These are phyloP conservation scores for Trametes cubensis DNA, from an alignment of 768 basidiomycete genomes.

Conservation along the genomic window DNA sequence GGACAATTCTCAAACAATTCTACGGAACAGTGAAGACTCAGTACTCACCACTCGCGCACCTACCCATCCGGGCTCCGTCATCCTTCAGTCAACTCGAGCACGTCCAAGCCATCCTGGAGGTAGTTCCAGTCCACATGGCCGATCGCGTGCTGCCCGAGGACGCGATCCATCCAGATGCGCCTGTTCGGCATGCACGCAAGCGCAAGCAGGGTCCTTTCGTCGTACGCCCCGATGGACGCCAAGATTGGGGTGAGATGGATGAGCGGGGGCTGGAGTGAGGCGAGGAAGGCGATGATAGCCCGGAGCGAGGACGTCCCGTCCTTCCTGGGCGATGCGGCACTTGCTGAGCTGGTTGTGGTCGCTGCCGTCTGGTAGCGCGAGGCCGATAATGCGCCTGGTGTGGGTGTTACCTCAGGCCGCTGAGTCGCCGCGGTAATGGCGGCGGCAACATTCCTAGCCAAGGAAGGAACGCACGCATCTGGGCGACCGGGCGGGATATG, in stretches of 20 bases:
- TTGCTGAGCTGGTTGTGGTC: background rate
- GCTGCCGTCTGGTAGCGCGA: too few species aligned
- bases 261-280: conserved; percentile 8
- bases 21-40: too few species aligned
- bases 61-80: too few species aligned
- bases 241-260: conserved; percentile 2
- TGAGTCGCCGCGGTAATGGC: too few species aligned
- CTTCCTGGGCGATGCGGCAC: background rate
- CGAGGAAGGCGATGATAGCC: background rate
- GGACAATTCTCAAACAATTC: too few species aligned
- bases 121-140: background rate
- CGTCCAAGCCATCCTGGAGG: conserved; percentile 2
- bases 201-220: background rate
- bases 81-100: background rate
- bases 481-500: too few species aligned
- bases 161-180: conserved; percentile 1
- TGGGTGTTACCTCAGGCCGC: too few species aligned
- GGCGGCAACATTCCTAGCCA: too few species aligned
- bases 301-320: background rate
- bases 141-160: background rate
- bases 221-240: background rate
- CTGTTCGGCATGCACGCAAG: background rate
- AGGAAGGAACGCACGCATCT: too few species aligned
- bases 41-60: background rate
- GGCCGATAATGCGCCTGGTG: too few species aligned